A percentile compares a stretch with the other conserved stretches of the same genome.
phyloP scores from a whole-genome alignment of 257 asterid species.

The Solanum piurae region DNA sequence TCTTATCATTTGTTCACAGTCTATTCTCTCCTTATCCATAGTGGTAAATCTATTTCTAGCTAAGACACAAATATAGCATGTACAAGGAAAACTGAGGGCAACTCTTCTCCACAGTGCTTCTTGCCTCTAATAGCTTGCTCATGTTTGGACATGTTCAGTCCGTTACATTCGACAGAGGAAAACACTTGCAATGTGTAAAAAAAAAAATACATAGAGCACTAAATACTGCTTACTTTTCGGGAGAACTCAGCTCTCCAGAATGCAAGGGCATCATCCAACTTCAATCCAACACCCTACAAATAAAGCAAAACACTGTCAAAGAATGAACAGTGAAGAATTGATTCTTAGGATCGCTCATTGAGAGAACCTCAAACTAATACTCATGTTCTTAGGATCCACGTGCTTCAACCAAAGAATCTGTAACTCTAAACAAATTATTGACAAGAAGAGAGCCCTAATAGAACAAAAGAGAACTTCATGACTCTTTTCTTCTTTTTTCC shows the following conservation, averaged over 20 bases:
- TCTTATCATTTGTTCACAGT: neutral
- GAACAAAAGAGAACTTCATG: neutral
- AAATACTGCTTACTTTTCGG: constrained; percentile 38
- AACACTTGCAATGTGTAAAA: neutral
- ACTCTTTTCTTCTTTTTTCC: neutral
- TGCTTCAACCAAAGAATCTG: neutral
- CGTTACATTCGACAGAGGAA: neutral
- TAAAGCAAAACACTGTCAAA: neutral
- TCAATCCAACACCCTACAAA: constrained; percentile 82
- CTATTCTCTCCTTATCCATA: neutral
- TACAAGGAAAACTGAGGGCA: neutral
- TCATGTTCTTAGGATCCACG: neutral
- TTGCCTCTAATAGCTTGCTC: neutral
- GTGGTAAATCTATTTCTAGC: neutral
- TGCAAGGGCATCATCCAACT: constrained; percentile 95
- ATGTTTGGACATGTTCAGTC: neutral
- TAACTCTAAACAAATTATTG: neutral
- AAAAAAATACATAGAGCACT: neutral
- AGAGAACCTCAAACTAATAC: neutral
- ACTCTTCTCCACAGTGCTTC: neutral
- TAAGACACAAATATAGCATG: neutral
- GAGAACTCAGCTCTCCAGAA: constrained; percentile 96
- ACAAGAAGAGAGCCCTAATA: neutral
- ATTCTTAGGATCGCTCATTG: neutral
- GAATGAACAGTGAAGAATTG: neutral